Conservation (phyloP, 768 basidiomycete genomes). For the Galerina sulciceps region DNA sequence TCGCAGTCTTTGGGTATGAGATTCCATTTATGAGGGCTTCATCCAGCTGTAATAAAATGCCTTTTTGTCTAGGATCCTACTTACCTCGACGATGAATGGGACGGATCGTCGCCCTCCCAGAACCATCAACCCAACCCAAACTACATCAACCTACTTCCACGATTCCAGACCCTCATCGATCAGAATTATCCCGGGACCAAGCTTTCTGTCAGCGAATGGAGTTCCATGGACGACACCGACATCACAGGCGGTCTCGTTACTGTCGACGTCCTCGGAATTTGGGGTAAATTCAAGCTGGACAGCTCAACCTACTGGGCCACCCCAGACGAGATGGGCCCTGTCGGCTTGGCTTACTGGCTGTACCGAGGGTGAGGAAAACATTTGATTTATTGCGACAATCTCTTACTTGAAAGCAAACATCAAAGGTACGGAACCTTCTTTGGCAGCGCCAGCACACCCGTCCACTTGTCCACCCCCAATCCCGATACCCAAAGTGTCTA, state of each 20-base stretch:
- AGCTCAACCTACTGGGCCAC: conserved; percentile 58
- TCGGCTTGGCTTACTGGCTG: conserved; percentile 60
- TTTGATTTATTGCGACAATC: neutral
- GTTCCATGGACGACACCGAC: conserved; percentile 50
- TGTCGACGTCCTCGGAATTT: conserved; percentile 56
- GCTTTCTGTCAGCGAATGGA: conserved; percentile 58
- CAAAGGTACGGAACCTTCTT: conserved; percentile 54
- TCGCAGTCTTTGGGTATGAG: conserved; percentile 52
- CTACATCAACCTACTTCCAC: conserved; percentile 49
- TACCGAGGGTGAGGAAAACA: conserved; percentile 46
- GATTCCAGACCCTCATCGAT: conserved; percentile 52
- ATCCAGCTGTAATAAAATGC: neutral
- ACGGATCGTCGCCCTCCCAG: conserved; percentile 43
- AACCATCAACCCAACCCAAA: conserved; percentile 52
- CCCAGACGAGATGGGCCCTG: conserved; percentile 49
- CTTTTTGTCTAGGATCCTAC: conserved; percentile 40
- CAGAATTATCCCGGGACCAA: conserved; percentile 57
- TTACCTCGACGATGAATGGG: conserved; percentile 61
- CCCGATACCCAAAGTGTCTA: conserved; percentile 50
- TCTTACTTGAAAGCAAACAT: neutral
- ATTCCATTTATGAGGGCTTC: neutral
- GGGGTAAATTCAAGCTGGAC: conserved; percentile 51
- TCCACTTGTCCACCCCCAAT: conserved; percentile 44
- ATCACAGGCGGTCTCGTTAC: conserved; percentile 57
- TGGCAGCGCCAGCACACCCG: conserved; percentile 47